phyloP scores from a whole-genome alignment of 78 protist species.

The Dictyostelium citrinum region DNA sequence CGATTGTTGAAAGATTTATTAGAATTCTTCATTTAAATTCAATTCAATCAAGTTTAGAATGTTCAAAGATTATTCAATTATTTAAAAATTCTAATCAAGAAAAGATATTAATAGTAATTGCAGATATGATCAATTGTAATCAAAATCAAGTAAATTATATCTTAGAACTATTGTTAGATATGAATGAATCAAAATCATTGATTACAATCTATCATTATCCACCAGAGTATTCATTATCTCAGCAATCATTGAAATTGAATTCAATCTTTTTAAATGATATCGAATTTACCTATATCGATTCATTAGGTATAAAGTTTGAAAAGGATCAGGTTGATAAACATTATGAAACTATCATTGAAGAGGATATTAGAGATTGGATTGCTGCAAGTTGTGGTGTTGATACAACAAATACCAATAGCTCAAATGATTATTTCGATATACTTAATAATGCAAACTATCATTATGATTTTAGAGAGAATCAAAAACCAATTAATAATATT shows the following conservation, averaged over 20 bases:
- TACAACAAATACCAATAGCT: not conserved
- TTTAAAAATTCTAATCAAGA: not conserved
- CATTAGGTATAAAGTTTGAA: conserved; percentile 50
- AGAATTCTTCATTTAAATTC: conserved; percentile 8
- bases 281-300: conserved; percentile 47
- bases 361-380: not conserved
- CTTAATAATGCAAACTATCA: not conserved
- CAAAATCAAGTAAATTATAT: conserved; percentile 47
- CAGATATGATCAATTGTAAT: conserved; percentile 20
- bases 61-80: not conserved
- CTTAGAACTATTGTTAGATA: not conserved
- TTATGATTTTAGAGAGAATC: not conserved
- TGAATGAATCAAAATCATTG: not conserved
- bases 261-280: conserved; percentile 49
- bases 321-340: not conserved
- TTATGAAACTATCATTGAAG: not conserved
- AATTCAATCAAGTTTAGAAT: conserved; percentile 19
- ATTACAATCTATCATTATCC: conserved; percentile 48
- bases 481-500: not conserved
- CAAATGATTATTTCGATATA: not conserved
- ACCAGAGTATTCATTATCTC: conserved; percentile 39
- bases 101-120: conserved; percentile 32
- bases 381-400: not conserved
- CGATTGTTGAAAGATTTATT: not conserved
- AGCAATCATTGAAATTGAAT: conserved; percentile 24